Base-by-base conservation (phyloP, 768 basidiomycete species). In the Mycena crocata region DNA sequence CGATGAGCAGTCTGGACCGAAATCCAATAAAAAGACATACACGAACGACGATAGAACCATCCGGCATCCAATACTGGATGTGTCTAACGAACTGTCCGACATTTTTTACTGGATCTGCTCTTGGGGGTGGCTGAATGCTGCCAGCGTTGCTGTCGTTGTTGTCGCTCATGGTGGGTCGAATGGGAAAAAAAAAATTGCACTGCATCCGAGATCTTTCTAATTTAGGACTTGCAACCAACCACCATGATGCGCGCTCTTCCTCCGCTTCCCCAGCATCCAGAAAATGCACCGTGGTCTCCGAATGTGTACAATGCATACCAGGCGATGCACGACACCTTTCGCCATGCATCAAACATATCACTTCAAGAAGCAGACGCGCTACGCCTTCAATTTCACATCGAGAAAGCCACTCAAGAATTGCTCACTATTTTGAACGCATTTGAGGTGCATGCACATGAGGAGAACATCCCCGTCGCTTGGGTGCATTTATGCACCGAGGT, bases 241-340 rank as follows among this genome's bases (percentile, higher is more conserved):
- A 49, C 58, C 58, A 59, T 59, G 58, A 35, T 32, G 52, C 62
- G 34, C 17, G 6, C 31, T 4, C 49, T 64, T 0, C 63, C 63
- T 28, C 56, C 54, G 0, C 63, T 58, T 12, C 63, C 63, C 3
- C 54, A 21, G 28, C 48, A 8, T 21, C 56, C 46, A 2, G 39
- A 5, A 1, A 19, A 35, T 6, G 10, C 24, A 10, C 56, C 23
- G 19, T 64, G 63, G 63, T 64, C 63, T 1, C 63, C 56, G 4
- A 57, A 50, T 19, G 49, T 64, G 1, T 40, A 64, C 10, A 7
- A 64, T 5, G 62, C 62, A 2, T 52, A 42, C 21, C n/a, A 45
- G 3, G 1, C 3, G 8, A 23, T 64, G 12, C 0, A 15, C 1
- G 17, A 42, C 3, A 57, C 48, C 4, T 64, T 64, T 24, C 21